A percentile compares a stretch with the other conserved stretches of the same genome.
Conservation (phyloP, 2,329 filamentous ascomycete species). For the Didymella segeticola region DNA sequence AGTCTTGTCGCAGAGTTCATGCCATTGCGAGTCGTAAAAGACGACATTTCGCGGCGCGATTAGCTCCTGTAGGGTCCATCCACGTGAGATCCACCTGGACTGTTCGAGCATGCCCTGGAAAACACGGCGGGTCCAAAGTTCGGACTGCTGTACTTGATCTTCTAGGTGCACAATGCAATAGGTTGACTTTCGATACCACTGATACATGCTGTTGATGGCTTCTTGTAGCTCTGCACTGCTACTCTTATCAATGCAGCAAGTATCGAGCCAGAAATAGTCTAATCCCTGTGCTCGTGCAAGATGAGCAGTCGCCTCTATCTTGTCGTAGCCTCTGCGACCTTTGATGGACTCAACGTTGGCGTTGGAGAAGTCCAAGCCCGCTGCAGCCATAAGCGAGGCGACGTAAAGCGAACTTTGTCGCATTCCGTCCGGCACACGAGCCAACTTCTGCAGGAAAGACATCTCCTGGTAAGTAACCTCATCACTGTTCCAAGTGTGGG, state of each 20-base stretch:
- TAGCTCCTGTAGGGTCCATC: constrained; percentile 1
- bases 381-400: not conserved
- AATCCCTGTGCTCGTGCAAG: not conserved
- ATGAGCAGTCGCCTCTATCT: not conserved
- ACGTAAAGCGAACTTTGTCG: not conserved
- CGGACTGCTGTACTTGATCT: not conserved
- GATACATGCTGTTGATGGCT: not conserved
- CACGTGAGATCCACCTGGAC: not conserved
- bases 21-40: not conserved
- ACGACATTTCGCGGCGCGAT: not conserved
- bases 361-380: not conserved
- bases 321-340: not conserved
- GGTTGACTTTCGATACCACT: not conserved
- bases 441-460: not conserved
- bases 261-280: not conserved
- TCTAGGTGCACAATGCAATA: not conserved
- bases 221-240: not conserved
- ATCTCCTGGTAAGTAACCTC: not conserved
- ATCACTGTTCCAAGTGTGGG: not conserved
- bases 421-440: not conserved
- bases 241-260: not conserved
- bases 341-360: not conserved
- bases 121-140: not conserved
- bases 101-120: not conserved
- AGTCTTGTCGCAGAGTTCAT: not conserved